phyloP scores from a whole-genome alignment of 805 yeast species.

The Cyberlindnera mrakii region DNA sequence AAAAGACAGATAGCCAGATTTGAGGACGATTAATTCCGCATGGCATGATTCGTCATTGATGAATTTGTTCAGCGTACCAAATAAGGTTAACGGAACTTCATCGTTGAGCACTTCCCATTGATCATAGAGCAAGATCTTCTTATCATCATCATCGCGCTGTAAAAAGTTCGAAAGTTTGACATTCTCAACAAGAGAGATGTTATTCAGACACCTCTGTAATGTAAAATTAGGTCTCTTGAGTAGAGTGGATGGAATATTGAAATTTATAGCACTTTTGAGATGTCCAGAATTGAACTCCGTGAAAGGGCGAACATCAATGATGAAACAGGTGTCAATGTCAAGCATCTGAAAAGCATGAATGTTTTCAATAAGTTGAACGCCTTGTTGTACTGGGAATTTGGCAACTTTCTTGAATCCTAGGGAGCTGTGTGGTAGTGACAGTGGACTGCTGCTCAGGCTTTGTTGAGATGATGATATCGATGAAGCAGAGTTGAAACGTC shows the following conservation, averaged over 20 bases:
- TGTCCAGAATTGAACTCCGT: conserved; percentile 61
- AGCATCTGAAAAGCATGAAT: conserved; percentile 6
- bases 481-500: conserved; percentile 16
- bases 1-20: conserved; percentile 37
- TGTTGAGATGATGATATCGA: conserved; percentile 9
- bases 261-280: conserved; percentile 56
- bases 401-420: conserved; percentile 9
- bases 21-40: conserved; percentile 36
- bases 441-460: conserved; percentile 1
- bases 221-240: conserved; percentile 70
- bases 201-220: conserved; percentile 53
- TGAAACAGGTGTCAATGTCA: conserved; percentile 26
- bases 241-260: conserved; percentile 87
- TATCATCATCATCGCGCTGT: conserved; percentile 5
- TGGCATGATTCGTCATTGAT: conserved; percentile 31
- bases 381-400: conserved; percentile 12
- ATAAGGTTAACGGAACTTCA: conserved; percentile 33
- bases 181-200: conserved; percentile 50
- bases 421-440: conserved; percentile 2
- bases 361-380: conserved; percentile 8
- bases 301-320: conserved; percentile 77
- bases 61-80: conserved; percentile 44
- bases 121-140: conserved; percentile 18
- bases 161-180: conserved; percentile 33
- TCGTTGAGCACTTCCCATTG: conserved; percentile 13